phyloP scores from a whole-genome alignment of 176 grass and related monocot genomes.

The Musa acuminata region DNA sequence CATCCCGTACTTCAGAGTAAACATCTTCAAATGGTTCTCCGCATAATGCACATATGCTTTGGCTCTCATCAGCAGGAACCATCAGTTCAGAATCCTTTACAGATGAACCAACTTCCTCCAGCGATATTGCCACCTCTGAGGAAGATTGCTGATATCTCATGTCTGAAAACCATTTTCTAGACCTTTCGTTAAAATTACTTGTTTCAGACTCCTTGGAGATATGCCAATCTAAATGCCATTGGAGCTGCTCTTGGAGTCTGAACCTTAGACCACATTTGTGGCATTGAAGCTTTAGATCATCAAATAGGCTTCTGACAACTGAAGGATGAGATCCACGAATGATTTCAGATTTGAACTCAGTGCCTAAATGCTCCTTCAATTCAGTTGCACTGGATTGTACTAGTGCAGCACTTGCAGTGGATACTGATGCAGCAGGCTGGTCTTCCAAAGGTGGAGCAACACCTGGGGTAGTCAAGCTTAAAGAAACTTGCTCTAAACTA shows the following conservation, averaged over 20 bases:
- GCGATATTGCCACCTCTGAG: constrained; percentile 26
- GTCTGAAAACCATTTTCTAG: constrained; percentile 73
- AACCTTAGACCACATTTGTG: constrained; percentile 66
- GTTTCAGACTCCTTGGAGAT: constrained; percentile 27
- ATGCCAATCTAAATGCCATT: constrained; percentile 38
- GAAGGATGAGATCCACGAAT: constrained; percentile 57
- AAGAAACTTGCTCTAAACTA: constrained; percentile 17
- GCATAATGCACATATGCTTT: constrained; percentile 77
- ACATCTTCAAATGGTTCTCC: constrained; percentile 80
- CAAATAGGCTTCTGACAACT: constrained; percentile 63
- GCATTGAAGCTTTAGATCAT: constrained; percentile 60
- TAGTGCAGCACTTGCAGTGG: constrained; percentile 17
- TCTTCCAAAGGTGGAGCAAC: constrained; percentile 22
- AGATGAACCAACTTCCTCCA: constrained; percentile 28
- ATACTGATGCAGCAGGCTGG: constrained; percentile 17
- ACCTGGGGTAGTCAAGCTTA: constrained; percentile 9
- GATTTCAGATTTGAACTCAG: constrained; percentile 62
- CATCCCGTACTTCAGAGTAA: constrained; percentile 44
- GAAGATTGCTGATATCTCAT: constrained; percentile 20
- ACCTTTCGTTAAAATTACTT: constrained; percentile 28
- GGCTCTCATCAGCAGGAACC: constrained; percentile 85
- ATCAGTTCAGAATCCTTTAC: constrained; percentile 52
- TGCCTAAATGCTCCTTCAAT: constrained; percentile 43
- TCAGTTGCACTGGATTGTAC: constrained; percentile 16
- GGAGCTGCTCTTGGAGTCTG: constrained; percentile 45